phyloP scores from a whole-genome alignment of 805 yeast species.

The Wickerhamiella dianesei region DNA sequence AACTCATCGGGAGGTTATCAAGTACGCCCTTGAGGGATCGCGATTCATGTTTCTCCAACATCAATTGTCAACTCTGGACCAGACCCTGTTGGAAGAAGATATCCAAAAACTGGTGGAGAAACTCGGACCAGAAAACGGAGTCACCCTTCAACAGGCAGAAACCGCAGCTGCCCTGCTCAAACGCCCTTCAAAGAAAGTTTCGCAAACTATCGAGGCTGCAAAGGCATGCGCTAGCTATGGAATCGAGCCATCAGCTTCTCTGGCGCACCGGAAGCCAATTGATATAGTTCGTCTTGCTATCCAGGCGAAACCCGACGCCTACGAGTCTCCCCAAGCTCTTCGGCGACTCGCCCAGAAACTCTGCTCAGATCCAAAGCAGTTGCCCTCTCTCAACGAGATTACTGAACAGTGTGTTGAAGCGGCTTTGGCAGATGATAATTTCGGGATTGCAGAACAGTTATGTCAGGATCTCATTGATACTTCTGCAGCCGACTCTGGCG shows the following conservation, averaged over 20 bases:
- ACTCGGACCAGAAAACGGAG: slow-evolving; percentile 8
- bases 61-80: not conserved
- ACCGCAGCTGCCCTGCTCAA: not conserved
- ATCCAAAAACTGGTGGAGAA: slow-evolving; percentile 3
- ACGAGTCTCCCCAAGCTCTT: not conserved
- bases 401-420: slow-evolving; percentile 42
- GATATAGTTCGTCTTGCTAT: slow-evolving; percentile 6
- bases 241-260: not conserved
- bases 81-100: slow-evolving; percentile 2
- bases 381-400: not conserved
- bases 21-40: slow-evolving; percentile 5
- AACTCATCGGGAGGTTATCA: slow-evolving; percentile 4
- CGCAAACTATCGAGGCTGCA: not conserved
- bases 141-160: slow-evolving; percentile 3
- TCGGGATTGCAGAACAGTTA: slow-evolving; percentile 39
- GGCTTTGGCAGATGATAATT: slow-evolving; percentile 50
- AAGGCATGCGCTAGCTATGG: not conserved
- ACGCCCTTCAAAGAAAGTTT: not conserved
- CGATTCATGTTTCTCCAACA: slow-evolving; percentile 11
- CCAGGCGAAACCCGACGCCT: not conserved
- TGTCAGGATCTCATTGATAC: slow-evolving; percentile 22
- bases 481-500: slow-evolving; percentile 12
- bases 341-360: not conserved
- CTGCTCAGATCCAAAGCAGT: not conserved
- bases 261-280: not conserved